These are phyloP conservation scores for Pythium dissimile DNA, from an alignment of 352 stramenopile genomes.

Conservation along the genomic window DNA sequence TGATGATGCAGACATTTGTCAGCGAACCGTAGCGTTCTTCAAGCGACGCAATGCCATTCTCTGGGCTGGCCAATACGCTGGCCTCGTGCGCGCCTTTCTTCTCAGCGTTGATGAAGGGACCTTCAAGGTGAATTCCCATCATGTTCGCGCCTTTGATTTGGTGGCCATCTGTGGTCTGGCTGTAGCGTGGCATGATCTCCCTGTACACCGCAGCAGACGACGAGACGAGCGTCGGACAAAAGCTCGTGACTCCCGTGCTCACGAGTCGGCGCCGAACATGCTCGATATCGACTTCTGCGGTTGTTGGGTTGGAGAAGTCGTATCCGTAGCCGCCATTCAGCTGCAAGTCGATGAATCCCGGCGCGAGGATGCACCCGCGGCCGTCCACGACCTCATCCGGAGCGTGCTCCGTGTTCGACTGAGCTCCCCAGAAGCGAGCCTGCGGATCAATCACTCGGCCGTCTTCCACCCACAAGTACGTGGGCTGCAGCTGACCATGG, in stretches of 20 bases:
- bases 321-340: constrained; percentile 86
- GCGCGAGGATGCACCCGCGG: constrained; percentile 58
- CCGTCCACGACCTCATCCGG: constrained; percentile 62
- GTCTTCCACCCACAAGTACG: constrained; percentile 46
- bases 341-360: constrained; percentile 90
- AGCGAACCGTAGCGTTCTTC: constrained; percentile 52
- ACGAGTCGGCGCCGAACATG: constrained; percentile 51
- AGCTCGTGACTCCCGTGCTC: constrained; percentile 71
- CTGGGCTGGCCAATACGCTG: constrained; percentile 42
- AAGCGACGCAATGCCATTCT: constrained; percentile 41
- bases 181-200: constrained; percentile 47
- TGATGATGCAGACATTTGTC: constrained; percentile 72
- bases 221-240: constrained; percentile 90
- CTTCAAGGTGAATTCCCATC: constrained; percentile 87
- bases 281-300: constrained; percentile 38
- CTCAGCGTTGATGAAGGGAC: constrained; percentile 82
- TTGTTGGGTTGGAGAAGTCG: constrained; percentile 76
- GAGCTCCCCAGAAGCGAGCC: constrained; percentile 42
- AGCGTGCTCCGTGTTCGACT: constrained; percentile 32
- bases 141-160: constrained; percentile 52
- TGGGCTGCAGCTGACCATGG: constrained; percentile 31
- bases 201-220: constrained; percentile 58
- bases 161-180: constrained; percentile 30
- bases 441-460: constrained; percentile 55
- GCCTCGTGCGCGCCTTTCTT: constrained; percentile 82